Evolutionary conservation across 345 rosid species (phyloP), one percentile per base, ranked within the genome.

Genomic region (Carallia pectinifolia): DNA sequence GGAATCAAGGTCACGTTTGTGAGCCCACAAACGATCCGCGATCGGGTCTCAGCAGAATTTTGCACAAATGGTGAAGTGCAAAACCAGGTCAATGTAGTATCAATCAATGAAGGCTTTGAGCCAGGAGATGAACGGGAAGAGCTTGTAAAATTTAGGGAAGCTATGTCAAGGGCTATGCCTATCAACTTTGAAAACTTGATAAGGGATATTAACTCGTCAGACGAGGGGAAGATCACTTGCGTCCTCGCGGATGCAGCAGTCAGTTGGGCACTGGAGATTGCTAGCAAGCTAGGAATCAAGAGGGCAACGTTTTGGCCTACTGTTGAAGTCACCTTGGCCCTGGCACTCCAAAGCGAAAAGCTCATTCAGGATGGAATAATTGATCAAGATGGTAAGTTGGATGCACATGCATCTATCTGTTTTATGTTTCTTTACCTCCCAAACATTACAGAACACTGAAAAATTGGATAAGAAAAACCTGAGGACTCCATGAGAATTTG

Each of bases 251-350:
- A 84, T 74, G n/a, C 4, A 36, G 29, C 38, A 0, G 18, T 69
- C 30, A 63, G 76, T 18, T 79, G 80, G 85, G 80, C 76, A 4
- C 66, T 68, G 13, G 73, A 79, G 68, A 71, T 74, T 27, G 74
- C 85, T 6, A 58, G 69, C 50, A 64, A 47, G 38, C 15, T 74
- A 66, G 76, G 78, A 36, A 77, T 79, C 55, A 13, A 36, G 17
- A 10, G 60, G 17, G 81, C 72, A 27, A 61, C 60, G 0, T 39
- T 66, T 29, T 61, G 72, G 64, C 78, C 81, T 7, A 54, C 62
- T 4, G 65, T 71, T 27, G 74, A 71, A 1, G 71, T 58, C 39
- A 12, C 29, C n/a, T 36, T 54, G 15, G 0, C 53, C 62, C 10
- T 38, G 27, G 13, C 6, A 6, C 15, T 58, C 13, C 9, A 8